Evolutionary conservation across 192 early-diverging fungal genomes (phyloP).

Genomic region (Backusella macrospora): DNA sequence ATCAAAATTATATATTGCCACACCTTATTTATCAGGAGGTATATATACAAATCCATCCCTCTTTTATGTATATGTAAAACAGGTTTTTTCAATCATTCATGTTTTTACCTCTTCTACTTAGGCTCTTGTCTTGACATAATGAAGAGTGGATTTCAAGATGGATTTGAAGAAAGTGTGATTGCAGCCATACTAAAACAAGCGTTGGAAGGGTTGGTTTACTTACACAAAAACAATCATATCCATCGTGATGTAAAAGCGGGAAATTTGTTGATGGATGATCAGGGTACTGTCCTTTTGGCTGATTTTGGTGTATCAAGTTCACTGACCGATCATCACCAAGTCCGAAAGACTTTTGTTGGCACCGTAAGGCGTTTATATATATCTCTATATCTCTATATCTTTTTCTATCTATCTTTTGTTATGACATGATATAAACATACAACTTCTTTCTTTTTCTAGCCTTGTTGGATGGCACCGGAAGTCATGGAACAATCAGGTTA

Average conservation of each 20-base stretch:
- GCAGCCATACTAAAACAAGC: conserved; percentile 82
- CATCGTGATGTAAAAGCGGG: conserved; percentile 76
- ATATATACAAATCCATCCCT: conserved; percentile 5
- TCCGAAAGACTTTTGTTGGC: conserved; percentile 73
- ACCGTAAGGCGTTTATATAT: conserved; percentile 44
- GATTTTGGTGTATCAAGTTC: conserved; percentile 75
- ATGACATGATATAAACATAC: no score
- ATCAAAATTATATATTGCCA: conserved; percentile 79
- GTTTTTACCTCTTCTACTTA: conserved; percentile 1
- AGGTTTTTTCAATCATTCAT: neutral
- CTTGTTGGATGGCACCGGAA: conserved; percentile 50
- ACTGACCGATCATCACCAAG: conserved; percentile 61
- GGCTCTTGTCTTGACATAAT: conserved; percentile 89
- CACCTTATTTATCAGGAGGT: conserved; percentile 77
- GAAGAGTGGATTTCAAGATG: conserved; percentile 76
- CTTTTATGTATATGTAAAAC: neutral
- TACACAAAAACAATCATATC: conserved; percentile 70
- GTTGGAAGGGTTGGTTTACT: conserved; percentile 64
- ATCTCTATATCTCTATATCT: no score
- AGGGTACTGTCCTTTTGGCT: conserved; percentile 62
- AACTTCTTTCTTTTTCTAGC: conserved; percentile 2
- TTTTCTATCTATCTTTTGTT: neutral
- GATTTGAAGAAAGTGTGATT: conserved; percentile 78
- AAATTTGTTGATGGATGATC: conserved; percentile 66
- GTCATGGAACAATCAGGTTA: conserved; percentile 89